These are phyloP conservation scores for Domatiomyces catenatus DNA, from an alignment of 2,329 filamentous ascomycete species.

Conservation along the genomic window DNA sequence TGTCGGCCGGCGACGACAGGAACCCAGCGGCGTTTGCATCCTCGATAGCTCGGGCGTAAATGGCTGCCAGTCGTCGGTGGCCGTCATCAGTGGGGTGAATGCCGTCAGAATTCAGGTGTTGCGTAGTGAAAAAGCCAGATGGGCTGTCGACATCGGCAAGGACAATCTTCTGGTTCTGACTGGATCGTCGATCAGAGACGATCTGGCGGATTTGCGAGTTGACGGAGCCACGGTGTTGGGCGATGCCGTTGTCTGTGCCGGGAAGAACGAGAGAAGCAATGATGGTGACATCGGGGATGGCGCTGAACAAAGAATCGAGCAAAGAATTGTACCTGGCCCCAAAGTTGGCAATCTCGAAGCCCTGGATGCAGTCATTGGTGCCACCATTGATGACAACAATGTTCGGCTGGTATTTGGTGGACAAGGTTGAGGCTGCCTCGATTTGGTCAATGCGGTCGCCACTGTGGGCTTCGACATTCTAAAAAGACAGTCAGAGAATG, in stretches of 20 bases:
- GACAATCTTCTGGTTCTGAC: too few species aligned
- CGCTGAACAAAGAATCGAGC: background rate
- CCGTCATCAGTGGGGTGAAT: background rate
- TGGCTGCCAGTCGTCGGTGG: background rate
- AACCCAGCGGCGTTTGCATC: background rate
- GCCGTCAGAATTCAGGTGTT: background rate
- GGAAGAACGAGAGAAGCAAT: too few species aligned
- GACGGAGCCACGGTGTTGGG: too few species aligned
- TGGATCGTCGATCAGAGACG: too few species aligned
- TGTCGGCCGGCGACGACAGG: background rate
- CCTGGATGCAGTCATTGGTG: slow-evolving; percentile 19
- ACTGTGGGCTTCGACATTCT: background rate
- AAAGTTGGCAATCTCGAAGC: background rate
- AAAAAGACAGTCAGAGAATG: background rate
- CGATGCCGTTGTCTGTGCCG: too few species aligned
- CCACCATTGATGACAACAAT: slow-evolving; percentile 22
- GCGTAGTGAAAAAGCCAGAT: background rate
- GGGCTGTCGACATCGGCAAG: too few species aligned
- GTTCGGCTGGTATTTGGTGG: slow-evolving; percentile 15
- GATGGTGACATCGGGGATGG: background rate
- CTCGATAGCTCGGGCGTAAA: background rate
- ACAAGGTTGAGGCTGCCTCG: too few species aligned
- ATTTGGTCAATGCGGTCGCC: background rate
- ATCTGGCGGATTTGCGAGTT: too few species aligned
- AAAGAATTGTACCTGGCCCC: background rate